phyloP scores from a whole-genome alignment of 2,329 filamentous ascomycete genomes.

The Colletotrichum acutatum region DNA sequence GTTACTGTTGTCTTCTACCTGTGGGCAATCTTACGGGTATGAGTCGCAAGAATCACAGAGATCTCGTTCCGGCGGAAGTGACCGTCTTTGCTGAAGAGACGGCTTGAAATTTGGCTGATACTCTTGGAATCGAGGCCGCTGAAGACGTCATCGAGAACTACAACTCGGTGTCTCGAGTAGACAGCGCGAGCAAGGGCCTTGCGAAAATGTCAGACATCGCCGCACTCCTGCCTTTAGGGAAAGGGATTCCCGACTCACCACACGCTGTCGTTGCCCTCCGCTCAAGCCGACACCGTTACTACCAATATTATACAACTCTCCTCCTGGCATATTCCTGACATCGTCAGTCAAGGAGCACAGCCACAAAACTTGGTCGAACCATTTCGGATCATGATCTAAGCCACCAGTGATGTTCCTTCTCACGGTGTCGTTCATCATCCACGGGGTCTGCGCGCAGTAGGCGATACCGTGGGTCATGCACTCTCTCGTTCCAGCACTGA shows the following conservation, averaged over 20 bases:
- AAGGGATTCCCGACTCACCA: neutral
- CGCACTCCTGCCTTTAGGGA: no score
- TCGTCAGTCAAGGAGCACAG: slow-evolving; percentile 15
- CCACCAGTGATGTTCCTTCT: slow-evolving; percentile 20
- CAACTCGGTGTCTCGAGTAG: neutral
- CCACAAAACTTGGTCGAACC: slow-evolving; percentile 10
- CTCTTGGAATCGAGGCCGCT: slow-evolving; percentile 10
- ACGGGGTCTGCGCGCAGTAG: slow-evolving; percentile 24
- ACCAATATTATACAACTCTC: slow-evolving; percentile 6
- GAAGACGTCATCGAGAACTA: slow-evolving; percentile 16
- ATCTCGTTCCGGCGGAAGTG: neutral
- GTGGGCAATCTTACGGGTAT: neutral
- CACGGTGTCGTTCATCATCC: slow-evolving; percentile 22
- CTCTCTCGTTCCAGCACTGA: neutral
- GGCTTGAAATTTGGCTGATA: neutral
- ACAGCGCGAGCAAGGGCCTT: slow-evolving; percentile 9
- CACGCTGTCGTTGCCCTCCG: slow-evolving; percentile 20
- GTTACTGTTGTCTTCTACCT: neutral
- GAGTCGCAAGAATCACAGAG: slow-evolving; percentile 9
- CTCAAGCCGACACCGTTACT: slow-evolving; percentile 18
- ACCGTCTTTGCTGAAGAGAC: neutral
- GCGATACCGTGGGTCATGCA: neutral
- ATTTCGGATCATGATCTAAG: neutral
- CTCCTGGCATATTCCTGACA: neutral
- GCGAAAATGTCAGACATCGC: neutral